Percentiles rank a stretch among this genome's conserved stretches.
Evolutionary conservation across 768 basidiomycete genomes (phyloP).

Genomic region (Russula vinacea): DNA sequence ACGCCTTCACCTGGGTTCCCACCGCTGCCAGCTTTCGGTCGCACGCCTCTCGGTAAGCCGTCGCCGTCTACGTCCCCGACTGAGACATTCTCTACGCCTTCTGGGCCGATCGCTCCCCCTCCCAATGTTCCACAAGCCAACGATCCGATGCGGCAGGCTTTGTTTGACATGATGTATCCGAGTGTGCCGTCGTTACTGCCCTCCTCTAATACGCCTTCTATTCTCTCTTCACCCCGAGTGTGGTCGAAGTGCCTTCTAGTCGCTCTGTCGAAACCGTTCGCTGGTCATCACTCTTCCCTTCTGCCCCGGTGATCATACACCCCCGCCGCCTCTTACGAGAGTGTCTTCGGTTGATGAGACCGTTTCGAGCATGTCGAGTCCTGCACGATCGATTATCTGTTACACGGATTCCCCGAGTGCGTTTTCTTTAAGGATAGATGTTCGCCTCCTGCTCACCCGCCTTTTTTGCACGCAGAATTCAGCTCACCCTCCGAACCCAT

Average conservation of each 20-base stretch:
- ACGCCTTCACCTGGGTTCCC: constrained; percentile 10
- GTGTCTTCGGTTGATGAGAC: constrained; percentile 8
- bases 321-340: not conserved
- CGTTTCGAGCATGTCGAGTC: constrained; percentile 11
- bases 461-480: not conserved
- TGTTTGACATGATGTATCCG: constrained; percentile 7
- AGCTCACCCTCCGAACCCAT: constrained; percentile 14
- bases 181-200: not conserved
- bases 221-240: constrained; percentile 7
- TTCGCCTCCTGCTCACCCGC: not conserved
- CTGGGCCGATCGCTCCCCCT: not conserved
- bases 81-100: constrained; percentile 11
- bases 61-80: constrained; percentile 14
- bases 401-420: constrained; percentile 11
- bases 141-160: not conserved
- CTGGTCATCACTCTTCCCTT: constrained; percentile 22
- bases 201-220: not conserved
- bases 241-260: constrained; percentile 2
- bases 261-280: constrained; percentile 1
- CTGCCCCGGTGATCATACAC: constrained; percentile 15
- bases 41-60: not conserved
- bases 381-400: constrained; percentile 16
- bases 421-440: not conserved
- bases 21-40: constrained; percentile 4
- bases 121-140: not conserved